These are phyloP conservation scores for Tephrocybe rancida DNA, from an alignment of 768 basidiomycete species.

Conservation along the genomic window DNA sequence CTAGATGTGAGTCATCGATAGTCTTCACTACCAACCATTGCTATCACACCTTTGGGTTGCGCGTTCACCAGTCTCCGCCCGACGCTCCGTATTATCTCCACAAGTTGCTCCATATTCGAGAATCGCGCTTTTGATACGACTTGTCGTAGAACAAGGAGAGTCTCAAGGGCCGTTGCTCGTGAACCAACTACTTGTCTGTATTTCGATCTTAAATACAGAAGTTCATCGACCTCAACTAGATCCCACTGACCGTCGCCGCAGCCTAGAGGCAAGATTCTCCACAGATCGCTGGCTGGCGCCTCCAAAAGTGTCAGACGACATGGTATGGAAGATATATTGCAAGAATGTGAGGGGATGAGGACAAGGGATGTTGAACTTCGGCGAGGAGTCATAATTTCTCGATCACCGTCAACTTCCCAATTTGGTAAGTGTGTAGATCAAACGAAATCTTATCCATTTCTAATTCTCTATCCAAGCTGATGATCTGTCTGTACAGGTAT, in stretches of 20 bases:
- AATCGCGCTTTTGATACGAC: slow-evolving; percentile 89
- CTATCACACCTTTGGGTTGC: slow-evolving; percentile 87
- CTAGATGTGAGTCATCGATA: not conserved
- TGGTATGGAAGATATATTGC: slow-evolving; percentile 19
- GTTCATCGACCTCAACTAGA: not conserved
- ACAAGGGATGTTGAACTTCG: not conserved
- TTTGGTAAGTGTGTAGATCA: slow-evolving; percentile 8
- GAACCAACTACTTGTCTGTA: slow-evolving; percentile 90
- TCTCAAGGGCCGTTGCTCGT: slow-evolving; percentile 86
- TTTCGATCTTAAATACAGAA: slow-evolving; percentile 2
- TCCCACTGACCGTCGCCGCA: slow-evolving; percentile 67
- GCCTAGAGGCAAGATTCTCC: slow-evolving; percentile 68
- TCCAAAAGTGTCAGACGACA: slow-evolving; percentile 41
- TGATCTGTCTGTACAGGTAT: too few species aligned
- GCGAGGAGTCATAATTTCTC: slow-evolving; percentile 14
- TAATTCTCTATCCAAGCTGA: too few species aligned
- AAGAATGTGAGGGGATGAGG: not conserved
- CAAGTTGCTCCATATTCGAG: slow-evolving; percentile 82
- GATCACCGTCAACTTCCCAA: slow-evolving; percentile 12
- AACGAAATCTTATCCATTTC: not conserved
- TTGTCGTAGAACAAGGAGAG: slow-evolving; percentile 83
- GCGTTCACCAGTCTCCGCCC: slow-evolving; percentile 85
- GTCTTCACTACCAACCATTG: slow-evolving; percentile 8
- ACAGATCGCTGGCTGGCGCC: slow-evolving; percentile 57
- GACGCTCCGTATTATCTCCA: slow-evolving; percentile 75